A percentile compares a stretch with the other conserved stretches of the same genome.
Conservation (phyloP, 2,329 filamentous ascomycete species). For the Cladosporium sp. region DNA sequence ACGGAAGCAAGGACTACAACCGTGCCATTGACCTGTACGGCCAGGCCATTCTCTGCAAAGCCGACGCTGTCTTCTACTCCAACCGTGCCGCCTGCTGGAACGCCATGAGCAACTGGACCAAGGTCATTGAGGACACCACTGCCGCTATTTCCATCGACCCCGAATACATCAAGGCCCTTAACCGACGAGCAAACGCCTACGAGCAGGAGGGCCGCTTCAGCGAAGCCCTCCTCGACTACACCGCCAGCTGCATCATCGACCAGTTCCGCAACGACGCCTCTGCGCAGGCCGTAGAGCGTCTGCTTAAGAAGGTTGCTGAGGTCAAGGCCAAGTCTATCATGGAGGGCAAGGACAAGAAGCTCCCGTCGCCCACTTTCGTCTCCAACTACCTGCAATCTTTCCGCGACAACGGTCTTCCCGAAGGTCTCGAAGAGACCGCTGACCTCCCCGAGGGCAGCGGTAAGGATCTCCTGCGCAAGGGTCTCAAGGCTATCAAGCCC, state of each 20-base stretch:
- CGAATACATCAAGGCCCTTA: slow-evolving; percentile 95
- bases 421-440: slow-evolving; percentile 72
- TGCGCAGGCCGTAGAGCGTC: slow-evolving; percentile 80
- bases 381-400: slow-evolving; percentile 99
- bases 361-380: slow-evolving; percentile 93
- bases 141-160: slow-evolving; percentile 89
- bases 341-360: slow-evolving; percentile 69
- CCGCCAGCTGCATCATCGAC: slow-evolving; percentile 97
- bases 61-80: slow-evolving; percentile 96
- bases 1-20: slow-evolving; percentile 88
- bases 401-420: slow-evolving; percentile 72
- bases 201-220: slow-evolving; percentile 87
- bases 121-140: slow-evolving; percentile 94
- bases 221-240: slow-evolving; percentile 94
- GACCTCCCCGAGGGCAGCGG: slow-evolving; percentile 73
- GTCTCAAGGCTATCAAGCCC: slow-evolving; percentile 71
- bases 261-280: slow-evolving; percentile 88
- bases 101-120: slow-evolving; percentile 85
- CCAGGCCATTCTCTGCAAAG: slow-evolving; percentile 93
- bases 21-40: slow-evolving; percentile 91
- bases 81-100: slow-evolving; percentile 98
- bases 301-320: slow-evolving; percentile 96
- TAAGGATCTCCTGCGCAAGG: slow-evolving; percentile 78
- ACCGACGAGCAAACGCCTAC: slow-evolving; percentile 92
- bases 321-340: slow-evolving; percentile 88